These are phyloP conservation scores for Barnettozyma sp. DNA, from an alignment of 805 yeast species.

Conservation along the genomic window DNA sequence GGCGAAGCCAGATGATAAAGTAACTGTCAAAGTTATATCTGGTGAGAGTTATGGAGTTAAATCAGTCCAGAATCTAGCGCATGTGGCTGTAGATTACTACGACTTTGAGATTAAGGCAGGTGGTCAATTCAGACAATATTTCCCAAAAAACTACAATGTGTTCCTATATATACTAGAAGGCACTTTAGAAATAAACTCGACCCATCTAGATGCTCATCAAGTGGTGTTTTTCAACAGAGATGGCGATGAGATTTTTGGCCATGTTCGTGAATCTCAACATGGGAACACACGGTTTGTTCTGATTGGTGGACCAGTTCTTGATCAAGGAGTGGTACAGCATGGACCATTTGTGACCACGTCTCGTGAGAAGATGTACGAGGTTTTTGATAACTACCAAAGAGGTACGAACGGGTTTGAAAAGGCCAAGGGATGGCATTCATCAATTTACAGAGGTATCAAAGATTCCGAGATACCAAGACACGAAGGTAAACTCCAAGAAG, in stretches of 20 bases:
- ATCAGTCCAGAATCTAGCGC: slow-evolving; percentile 67
- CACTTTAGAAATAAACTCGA: slow-evolving; percentile 39
- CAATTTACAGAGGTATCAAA: slow-evolving; percentile 31
- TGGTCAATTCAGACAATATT: slow-evolving; percentile 51
- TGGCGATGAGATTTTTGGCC: slow-evolving; percentile 56
- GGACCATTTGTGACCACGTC: slow-evolving; percentile 87
- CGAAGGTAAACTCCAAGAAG: slow-evolving; percentile 7
- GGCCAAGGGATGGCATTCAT: slow-evolving; percentile 50
- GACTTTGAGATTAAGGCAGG: slow-evolving; percentile 60
- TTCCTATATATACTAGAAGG: slow-evolving; percentile 68
- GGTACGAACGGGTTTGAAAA: slow-evolving; percentile 66
- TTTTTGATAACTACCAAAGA: slow-evolving; percentile 64
- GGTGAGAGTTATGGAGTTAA: slow-evolving; percentile 75
- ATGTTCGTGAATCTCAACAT: slow-evolving; percentile 35
- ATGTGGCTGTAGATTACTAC: slow-evolving; percentile 73
- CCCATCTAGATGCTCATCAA: slow-evolving; percentile 37
- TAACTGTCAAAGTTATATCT: slow-evolving; percentile 63
- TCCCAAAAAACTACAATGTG: slow-evolving; percentile 56
- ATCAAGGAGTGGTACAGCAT: slow-evolving; percentile 75
- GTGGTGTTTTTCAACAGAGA: slow-evolving; percentile 61
- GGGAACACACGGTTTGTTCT: slow-evolving; percentile 55
- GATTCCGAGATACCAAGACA: slow-evolving; percentile 21
- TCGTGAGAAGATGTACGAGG: slow-evolving; percentile 57
- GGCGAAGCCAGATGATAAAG: slow-evolving; percentile 56
- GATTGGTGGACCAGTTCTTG: slow-evolving; percentile 68